These are phyloP conservation scores for Termitomyces sp. DNA, from an alignment of 768 basidiomycete genomes.

Conservation along the genomic window DNA sequence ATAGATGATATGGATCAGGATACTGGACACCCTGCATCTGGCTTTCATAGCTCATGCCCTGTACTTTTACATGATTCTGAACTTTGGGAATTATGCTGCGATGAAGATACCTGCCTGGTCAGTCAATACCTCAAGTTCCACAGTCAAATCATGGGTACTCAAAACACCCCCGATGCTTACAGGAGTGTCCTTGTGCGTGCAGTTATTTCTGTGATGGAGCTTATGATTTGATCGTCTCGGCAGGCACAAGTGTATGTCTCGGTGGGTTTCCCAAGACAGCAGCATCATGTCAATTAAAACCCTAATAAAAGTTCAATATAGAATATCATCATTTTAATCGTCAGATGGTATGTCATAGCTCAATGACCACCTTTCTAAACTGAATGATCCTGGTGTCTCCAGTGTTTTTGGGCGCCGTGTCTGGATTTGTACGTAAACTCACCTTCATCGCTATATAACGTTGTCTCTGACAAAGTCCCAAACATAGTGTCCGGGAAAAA, in stretches of 20 bases:
- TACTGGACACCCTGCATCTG: slow-evolving; percentile 5
- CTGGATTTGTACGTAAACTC: background rate
- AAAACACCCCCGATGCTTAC: background rate
- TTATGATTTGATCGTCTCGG: too few species aligned
- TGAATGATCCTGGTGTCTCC: background rate
- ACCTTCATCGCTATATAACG: too few species aligned
- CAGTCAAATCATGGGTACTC: background rate
- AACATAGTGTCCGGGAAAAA: background rate
- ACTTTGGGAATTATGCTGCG: background rate
- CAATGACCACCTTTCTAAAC: background rate
- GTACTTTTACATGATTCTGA: background rate
- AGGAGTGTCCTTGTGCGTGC: background rate
- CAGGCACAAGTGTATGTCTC: too few species aligned
- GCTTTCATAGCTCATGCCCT: background rate
- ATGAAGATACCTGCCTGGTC: background rate
- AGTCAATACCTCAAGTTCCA: background rate
- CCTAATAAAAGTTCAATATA: too few species aligned
- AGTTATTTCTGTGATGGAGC: too few species aligned
- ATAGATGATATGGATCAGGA: background rate
- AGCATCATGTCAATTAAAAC: too few species aligned
- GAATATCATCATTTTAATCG: too few species aligned
- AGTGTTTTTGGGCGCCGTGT: background rate
- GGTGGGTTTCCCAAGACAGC: too few species aligned
- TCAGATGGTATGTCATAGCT: background rate
- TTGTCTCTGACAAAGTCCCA: too few species aligned